These are phyloP conservation scores for Ceratocystiopsis sp. DNA, from an alignment of 2,329 filamentous ascomycete species.

Conservation along the genomic window DNA sequence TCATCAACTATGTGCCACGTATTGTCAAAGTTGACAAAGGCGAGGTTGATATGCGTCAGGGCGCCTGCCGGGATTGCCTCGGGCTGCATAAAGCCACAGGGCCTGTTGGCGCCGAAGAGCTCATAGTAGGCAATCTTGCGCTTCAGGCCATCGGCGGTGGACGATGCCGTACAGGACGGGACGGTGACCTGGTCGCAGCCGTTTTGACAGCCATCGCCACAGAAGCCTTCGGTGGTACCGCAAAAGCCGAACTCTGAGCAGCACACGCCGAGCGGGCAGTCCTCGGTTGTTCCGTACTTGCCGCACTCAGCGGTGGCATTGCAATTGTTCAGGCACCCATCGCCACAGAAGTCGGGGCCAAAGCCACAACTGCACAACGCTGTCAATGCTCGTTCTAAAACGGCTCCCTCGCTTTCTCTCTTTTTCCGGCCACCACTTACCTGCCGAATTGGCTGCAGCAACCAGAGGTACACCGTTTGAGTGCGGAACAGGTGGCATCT, in stretches of 20 bases:
- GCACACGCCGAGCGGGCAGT: conserved; percentile 17
- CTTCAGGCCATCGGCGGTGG: neutral
- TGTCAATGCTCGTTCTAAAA: too few relatives aligned
- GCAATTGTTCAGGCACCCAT: conserved; percentile 1
- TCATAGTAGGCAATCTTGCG: conserved; percentile 18
- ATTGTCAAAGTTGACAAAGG: conserved; percentile 15
- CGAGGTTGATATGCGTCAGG: conserved; percentile 17
- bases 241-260: conserved; percentile 20
- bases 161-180: conserved; percentile 7
- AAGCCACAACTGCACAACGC: neutral
- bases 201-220: conserved; percentile 6
- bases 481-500: too few relatives aligned
- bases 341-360: neutral
- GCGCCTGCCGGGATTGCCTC: conserved; percentile 12
- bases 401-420: too few relatives aligned
- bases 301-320: conserved; percentile 2
- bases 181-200: conserved; percentile 13
- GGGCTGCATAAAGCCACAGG: conserved; percentile 12
- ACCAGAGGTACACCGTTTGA: too few relatives aligned
- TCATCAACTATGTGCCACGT: conserved; percentile 12
- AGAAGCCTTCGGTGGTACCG: conserved; percentile 15
- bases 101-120: conserved; percentile 14
- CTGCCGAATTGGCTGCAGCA: too few relatives aligned
- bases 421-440: too few relatives aligned
- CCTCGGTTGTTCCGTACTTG: conserved; percentile 9